Evolutionary conservation across 2,329 filamentous ascomycete genomes (phyloP).

Genomic region (Colletotrichum sp.): DNA sequence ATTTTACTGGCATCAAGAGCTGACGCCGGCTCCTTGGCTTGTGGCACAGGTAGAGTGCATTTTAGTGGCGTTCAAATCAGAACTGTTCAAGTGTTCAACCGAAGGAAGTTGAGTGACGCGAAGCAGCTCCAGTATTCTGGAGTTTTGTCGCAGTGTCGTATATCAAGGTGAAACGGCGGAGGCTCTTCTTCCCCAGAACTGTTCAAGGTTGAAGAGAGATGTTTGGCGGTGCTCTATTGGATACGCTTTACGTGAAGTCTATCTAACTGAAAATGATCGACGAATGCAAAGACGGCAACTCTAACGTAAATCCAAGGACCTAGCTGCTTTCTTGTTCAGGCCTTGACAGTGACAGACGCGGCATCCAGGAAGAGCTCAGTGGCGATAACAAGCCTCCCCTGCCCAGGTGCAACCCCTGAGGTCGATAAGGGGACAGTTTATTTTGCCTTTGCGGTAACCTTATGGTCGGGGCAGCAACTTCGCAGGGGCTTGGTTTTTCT

Average conservation of each 20-base stretch:
- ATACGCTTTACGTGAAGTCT: rapidly evolving
- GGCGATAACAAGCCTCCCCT: neutral
- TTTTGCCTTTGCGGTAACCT: neutral
- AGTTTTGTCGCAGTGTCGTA: neutral
- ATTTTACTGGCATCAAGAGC: conserved; percentile 7
- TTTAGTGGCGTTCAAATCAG: neutral
- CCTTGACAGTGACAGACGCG: neutral
- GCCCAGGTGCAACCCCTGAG: neutral
- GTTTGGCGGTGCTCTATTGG: neutral
- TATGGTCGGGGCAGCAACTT: neutral
- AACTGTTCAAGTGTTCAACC: neutral
- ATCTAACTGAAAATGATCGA: neutral
- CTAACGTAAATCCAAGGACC: neutral
- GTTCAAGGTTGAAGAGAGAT: neutral
- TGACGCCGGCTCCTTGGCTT: neutral
- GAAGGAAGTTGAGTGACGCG: neutral
- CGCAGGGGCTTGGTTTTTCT: neutral
- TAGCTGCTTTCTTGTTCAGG: neutral
- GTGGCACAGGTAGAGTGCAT: neutral
- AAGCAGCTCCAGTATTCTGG: neutral
- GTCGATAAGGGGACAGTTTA: neutral
- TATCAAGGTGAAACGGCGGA: neutral
- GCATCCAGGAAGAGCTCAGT: neutral
- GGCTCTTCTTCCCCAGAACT: neutral
- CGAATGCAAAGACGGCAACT: neutral